phyloP scores from a whole-genome alignment of 179 eudicot genomes.

The Beta macrorhiza region DNA sequence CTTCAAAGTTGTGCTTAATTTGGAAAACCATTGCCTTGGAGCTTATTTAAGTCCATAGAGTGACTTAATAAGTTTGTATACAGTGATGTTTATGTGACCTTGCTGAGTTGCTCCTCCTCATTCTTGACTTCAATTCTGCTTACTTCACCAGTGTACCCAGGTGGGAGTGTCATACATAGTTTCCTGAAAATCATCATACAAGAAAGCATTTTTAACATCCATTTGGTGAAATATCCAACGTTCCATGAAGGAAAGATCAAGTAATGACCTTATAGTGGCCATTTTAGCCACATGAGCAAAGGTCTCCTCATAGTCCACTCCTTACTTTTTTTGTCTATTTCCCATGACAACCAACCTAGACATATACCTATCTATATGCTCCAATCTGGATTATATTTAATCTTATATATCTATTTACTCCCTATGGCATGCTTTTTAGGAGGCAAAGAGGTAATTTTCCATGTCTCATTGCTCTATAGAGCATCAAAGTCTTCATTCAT shows the following conservation, averaged over 20 bases:
- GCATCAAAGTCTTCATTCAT: background rate
- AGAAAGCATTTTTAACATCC: too few relatives aligned
- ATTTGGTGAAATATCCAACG: too few relatives aligned
- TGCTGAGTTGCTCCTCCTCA: too few relatives aligned
- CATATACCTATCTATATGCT: background rate
- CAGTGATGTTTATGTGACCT: too few relatives aligned
- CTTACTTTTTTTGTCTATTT: background rate
- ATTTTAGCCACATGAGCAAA: background rate
- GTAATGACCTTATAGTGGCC: too few relatives aligned
- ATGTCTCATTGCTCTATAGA: background rate
- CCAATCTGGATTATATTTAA: too few relatives aligned
- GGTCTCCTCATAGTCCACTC: background rate
- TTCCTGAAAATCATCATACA: background rate
- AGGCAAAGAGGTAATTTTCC: background rate
- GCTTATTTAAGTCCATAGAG: too few relatives aligned
- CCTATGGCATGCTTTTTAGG: background rate
- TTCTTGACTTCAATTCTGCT: too few relatives aligned
- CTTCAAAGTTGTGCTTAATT: background rate
- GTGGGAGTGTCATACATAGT: background rate
- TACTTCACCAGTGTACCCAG: background rate
- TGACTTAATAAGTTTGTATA: too few relatives aligned
- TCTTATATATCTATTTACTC: too few relatives aligned
- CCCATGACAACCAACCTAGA: background rate
- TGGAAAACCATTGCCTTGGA: too few relatives aligned
- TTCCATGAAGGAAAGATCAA: too few relatives aligned